Percentiles rank a stretch among this genome's conserved stretches.
phyloP scores from a whole-genome alignment of 176 grass and related monocot genomes.

The Triticum dicoccoides region DNA sequence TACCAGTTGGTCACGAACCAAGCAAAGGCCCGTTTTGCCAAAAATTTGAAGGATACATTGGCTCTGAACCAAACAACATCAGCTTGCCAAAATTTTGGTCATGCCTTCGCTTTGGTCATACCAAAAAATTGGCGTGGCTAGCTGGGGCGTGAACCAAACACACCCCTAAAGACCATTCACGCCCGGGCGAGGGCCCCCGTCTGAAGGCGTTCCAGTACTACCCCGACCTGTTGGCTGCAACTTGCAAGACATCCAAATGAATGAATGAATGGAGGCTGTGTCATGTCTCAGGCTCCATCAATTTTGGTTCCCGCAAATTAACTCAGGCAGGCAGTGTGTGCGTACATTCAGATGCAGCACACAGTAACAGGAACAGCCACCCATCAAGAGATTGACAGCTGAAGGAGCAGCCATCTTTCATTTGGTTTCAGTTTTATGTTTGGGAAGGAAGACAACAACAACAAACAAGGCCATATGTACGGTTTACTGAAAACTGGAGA shows the following conservation, averaged over 20 bases:
- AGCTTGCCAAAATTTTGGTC: too few relatives aligned
- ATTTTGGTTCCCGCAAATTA: not conserved
- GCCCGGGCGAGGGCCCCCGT: not conserved
- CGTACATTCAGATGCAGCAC: not conserved
- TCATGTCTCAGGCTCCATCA: not conserved
- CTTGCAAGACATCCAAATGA: slow-evolving; percentile 20
- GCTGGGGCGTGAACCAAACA: too few relatives aligned
- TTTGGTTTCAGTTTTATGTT: slow-evolving; percentile 29
- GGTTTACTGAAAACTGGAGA: slow-evolving; percentile 30
- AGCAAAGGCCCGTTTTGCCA: too few relatives aligned
- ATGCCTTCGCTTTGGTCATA: too few relatives aligned
- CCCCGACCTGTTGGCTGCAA: not conserved
- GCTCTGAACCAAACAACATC: too few relatives aligned
- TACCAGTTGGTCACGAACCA: too few relatives aligned
- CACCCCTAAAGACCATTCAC: slow-evolving; percentile 10
- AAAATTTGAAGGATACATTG: too few relatives aligned
- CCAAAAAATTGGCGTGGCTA: too few relatives aligned
- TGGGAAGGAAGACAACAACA: slow-evolving; percentile 29
- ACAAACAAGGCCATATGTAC: slow-evolving; percentile 10
- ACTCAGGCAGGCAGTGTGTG: not conserved
- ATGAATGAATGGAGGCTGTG: slow-evolving; percentile 12
- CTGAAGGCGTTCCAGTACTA: not conserved
- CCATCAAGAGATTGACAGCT: too few relatives aligned
- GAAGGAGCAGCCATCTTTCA: not conserved
- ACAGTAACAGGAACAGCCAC: not conserved